phyloP scores from a whole-genome alignment of 176 grass and related monocot genomes.

The Raddia distichophylla region DNA sequence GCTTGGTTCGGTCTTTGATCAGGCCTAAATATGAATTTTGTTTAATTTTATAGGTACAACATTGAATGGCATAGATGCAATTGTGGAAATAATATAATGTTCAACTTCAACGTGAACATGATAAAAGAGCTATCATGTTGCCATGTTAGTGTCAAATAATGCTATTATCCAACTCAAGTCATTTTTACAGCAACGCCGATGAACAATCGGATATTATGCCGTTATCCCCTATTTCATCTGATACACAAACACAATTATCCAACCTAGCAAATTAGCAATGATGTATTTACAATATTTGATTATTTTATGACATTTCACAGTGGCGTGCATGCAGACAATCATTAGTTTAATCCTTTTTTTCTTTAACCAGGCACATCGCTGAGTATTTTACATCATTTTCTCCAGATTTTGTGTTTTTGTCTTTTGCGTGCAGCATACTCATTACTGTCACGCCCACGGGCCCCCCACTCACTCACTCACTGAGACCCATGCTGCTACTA shows the following conservation, averaged over 20 bases:
- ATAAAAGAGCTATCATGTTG: background rate
- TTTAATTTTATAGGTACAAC: too few species aligned
- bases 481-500: constrained; percentile 16
- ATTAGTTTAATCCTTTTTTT: background rate
- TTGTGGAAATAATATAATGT: too few species aligned
- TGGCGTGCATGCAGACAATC: too few species aligned
- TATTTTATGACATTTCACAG: too few species aligned
- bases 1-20: too few species aligned
- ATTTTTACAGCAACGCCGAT: background rate
- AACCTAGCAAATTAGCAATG: too few species aligned
- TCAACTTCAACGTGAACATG: too few species aligned
- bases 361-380: background rate
- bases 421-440: background rate
- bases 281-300: too few species aligned
- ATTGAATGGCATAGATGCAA: too few species aligned
- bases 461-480: background rate
- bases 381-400: background rate
- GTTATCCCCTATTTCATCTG: too few species aligned
- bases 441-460: background rate
- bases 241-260: too few species aligned
- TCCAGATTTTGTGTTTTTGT: background rate
- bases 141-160: background rate
- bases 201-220: background rate
- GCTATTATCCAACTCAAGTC: background rate
- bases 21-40: too few species aligned